Conservation (phyloP, 23 red algal genomes). For the Gracilaria caudata region DNA sequence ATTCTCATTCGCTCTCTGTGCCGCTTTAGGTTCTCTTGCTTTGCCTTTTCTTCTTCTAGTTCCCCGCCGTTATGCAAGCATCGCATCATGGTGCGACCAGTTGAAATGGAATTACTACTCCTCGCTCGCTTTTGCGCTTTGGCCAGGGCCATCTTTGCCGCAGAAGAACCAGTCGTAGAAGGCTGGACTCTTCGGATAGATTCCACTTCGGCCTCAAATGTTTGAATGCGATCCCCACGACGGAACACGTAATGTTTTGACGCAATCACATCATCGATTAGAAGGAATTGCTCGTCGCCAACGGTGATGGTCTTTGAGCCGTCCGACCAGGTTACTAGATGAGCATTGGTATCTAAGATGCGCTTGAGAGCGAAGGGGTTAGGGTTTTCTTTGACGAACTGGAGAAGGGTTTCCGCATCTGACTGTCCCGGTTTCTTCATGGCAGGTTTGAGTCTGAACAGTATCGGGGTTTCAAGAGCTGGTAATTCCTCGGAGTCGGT, state of each 20-base stretch:
- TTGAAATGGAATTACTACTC: background rate
- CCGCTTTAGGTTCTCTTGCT: slow-evolving; percentile 34
- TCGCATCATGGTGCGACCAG: slow-evolving; percentile 57
- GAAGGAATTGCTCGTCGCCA: slow-evolving; percentile 50
- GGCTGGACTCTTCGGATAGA: slow-evolving; percentile 52
- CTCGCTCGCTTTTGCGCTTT: slow-evolving; percentile 41
- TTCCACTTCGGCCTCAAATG: slow-evolving; percentile 37
- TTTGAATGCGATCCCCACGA: slow-evolving; percentile 45
- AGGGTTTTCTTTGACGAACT: slow-evolving; percentile 11
- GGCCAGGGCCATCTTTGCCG: slow-evolving; percentile 49
- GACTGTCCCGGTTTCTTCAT: slow-evolving; percentile 4
- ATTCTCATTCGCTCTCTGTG: slow-evolving; percentile 44
- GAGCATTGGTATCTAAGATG: slow-evolving; percentile 56
- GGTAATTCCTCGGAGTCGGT: slow-evolving; percentile 36
- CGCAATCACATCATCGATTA: slow-evolving; percentile 62
- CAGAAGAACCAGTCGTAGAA: slow-evolving; percentile 25
- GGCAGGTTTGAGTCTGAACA: slow-evolving; percentile 40
- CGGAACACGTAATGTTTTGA: slow-evolving; percentile 66
- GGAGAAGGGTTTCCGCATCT: slow-evolving; percentile 27
- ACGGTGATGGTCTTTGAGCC: slow-evolving; percentile 65
- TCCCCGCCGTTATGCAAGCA: slow-evolving; percentile 56
- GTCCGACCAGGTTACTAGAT: slow-evolving; percentile 66
- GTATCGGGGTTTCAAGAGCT: slow-evolving; percentile 33
- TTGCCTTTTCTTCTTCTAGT: slow-evolving; percentile 51
- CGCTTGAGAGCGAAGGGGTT: slow-evolving; percentile 33